These are phyloP conservation scores for Populus alba DNA, from an alignment of 345 rosid species.

Conservation along the genomic window DNA sequence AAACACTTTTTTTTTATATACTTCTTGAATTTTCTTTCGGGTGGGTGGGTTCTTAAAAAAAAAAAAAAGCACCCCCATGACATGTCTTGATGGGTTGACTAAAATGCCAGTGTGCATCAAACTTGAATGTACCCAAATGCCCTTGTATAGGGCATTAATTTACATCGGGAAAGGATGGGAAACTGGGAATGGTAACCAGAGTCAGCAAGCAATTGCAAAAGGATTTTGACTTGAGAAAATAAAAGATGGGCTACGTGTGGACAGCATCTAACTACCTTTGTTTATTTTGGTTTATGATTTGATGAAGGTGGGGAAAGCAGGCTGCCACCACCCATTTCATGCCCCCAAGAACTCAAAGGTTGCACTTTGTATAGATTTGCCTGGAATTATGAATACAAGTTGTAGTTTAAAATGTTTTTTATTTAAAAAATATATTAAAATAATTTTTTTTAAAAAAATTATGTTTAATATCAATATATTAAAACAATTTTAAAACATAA, in stretches of 20 bases:
- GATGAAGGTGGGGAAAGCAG: conserved; percentile 1
- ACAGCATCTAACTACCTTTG: conserved; percentile 1
- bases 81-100: background rate
- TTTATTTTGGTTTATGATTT: background rate
- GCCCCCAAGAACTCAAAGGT: too few relatives aligned
- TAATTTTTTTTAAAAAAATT: too few relatives aligned
- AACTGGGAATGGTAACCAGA: background rate
- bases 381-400: fast-evolving
- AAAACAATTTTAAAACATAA: too few relatives aligned
- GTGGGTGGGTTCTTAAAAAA: background rate
- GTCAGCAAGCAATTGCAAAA: conserved; percentile 32
- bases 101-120: background rate
- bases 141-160: background rate
- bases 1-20: background rate
- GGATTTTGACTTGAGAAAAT: conserved; percentile 16
- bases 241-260: background rate
- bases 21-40: background rate
- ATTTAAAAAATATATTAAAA: too few relatives aligned
- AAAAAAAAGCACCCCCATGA: background rate
- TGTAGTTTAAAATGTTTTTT: too few relatives aligned
- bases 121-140: background rate
- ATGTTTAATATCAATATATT: too few relatives aligned
- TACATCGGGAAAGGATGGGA: background rate
- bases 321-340: background rate
- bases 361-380: fast-evolving